Base-by-base conservation (phyloP, 306 rosid genomes). In the Medicago ruthenica region DNA sequence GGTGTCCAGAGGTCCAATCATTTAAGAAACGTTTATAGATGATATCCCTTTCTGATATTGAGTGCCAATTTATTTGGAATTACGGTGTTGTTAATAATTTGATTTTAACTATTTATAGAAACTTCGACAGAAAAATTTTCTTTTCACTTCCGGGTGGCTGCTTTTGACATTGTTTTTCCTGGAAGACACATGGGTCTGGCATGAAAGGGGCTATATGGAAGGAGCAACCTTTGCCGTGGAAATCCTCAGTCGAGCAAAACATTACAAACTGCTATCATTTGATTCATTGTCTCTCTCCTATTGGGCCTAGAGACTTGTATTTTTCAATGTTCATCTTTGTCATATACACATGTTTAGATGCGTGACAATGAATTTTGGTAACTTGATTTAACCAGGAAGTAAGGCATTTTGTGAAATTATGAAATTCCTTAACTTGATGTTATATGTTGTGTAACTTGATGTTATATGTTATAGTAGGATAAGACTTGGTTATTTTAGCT, bases 371-470 rank as follows among this genome's bases (percentile, higher is more conserved):
- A 77, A 12, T 68, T 39, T 54, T 63, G 73, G 34, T 62, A 55
- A 76, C 59, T 63, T 71, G 41, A 40, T 69, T 59, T 55, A 83
- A 9, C 77, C 27, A 68, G 47, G 71, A 68, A 66, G 70, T 17
- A 15, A 37, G 41, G 48, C 24, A 73, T 60, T 24, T 45, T 70
- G 37, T n/a, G 57, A 22, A 58, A 22, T 58, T 22, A 27, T 22
- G 37, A 70, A 36, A 31, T 78, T 48, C 73, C 8, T 48, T 16
- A 12, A 16, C 77, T 36, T 8, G 34, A 70, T 70, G 51, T 67
- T 81, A 14, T 37, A n/a, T 80, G 44, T 42, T 48, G 6, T 50
- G 63, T 73, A 12, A n/a, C 77, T 36, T 8, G 34, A 70, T 69
- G 50, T 67, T 81, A 15, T 37, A 16, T 80, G 45, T 42, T 48